These are phyloP conservation scores for Nitzschia sp. DNA, from an alignment of 108 stramenopile genomes.

Conservation along the genomic window DNA sequence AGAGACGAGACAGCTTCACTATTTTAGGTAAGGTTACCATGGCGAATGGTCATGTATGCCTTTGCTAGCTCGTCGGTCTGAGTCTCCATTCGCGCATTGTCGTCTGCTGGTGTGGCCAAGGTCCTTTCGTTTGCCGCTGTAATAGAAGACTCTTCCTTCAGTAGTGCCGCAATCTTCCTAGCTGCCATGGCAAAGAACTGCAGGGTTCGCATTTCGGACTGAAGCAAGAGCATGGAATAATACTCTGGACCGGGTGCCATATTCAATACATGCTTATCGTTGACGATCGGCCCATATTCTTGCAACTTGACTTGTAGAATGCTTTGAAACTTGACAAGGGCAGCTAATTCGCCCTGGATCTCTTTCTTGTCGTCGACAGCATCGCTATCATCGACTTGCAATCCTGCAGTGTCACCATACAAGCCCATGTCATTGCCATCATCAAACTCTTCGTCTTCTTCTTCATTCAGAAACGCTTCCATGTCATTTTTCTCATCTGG, in stretches of 20 bases:
- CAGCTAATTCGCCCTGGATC: constrained; percentile 11
- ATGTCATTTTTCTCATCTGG: constrained; percentile 26
- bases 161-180: constrained; percentile 10
- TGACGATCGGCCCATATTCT: constrained; percentile 3
- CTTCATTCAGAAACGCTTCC: constrained; percentile 39
- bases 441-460: constrained; percentile 21
- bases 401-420: constrained; percentile 12
- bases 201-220: constrained; percentile 52
- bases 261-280: background rate
- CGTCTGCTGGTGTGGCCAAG: background rate
- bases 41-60: too few species aligned
- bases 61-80: too few species aligned
- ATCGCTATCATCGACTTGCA: constrained; percentile 19
- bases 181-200: constrained; percentile 32
- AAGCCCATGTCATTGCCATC: constrained; percentile 11
- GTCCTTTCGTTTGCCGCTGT: background rate
- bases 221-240: constrained; percentile 41
- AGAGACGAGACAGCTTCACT: too few species aligned
- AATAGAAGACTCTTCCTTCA: background rate
- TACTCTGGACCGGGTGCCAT: background rate
- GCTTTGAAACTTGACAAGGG: constrained; percentile 17
- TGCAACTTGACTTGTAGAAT: background rate
- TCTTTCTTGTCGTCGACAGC: constrained; percentile 2
- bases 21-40: too few species aligned
- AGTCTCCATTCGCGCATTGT: constrained; percentile 21